Percentiles rank a stretch among this genome's conserved stretches.
Evolutionary conservation across 2,329 filamentous ascomycete genomes (phyloP).

Genomic region (Lachnellula occidentalis): DNA sequence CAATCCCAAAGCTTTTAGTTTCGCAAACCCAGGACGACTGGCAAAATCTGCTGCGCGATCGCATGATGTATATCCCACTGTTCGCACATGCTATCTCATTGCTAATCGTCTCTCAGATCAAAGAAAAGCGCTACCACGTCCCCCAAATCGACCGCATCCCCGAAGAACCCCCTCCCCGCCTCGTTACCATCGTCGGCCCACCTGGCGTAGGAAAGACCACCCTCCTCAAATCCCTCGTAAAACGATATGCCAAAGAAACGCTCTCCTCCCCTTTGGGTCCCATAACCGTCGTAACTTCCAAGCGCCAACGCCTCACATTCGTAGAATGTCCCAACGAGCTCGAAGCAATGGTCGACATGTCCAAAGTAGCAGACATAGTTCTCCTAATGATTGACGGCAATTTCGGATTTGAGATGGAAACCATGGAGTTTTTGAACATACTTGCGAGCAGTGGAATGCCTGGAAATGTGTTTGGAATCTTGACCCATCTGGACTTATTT

Average conservation of each 20-base stretch:
- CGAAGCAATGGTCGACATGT: slow-evolving; percentile 92
- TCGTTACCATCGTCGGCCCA: slow-evolving; percentile 91
- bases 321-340: slow-evolving; percentile 96
- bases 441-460: slow-evolving; percentile 95
- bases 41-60: slow-evolving; percentile 42
- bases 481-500: slow-evolving; percentile 95
- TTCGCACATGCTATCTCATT: background rate
- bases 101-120: slow-evolving; percentile 52
- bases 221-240: slow-evolving; percentile 87
- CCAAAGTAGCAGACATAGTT: slow-evolving; percentile 96
- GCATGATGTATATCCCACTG: slow-evolving; percentile 41
- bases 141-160: slow-evolving; percentile 92
- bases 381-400: slow-evolving; percentile 98
- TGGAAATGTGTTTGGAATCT: slow-evolving; percentile 93
- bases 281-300: slow-evolving; percentile 93
- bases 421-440: slow-evolving; percentile 97
- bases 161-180: slow-evolving; percentile 87
- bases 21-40: slow-evolving; percentile 33
- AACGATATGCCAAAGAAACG: slow-evolving; percentile 92
- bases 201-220: slow-evolving; percentile 95
- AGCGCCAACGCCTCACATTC: slow-evolving; percentile 90
- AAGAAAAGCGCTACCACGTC: slow-evolving; percentile 94
- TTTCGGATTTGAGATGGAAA: slow-evolving; percentile 99
- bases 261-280: slow-evolving; percentile 85
- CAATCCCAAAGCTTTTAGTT: slow-evolving; percentile 34